Evolutionary conservation across 192 early-diverging fungal species (phyloP).

Genomic region (Phlyctochytrium arcticum): DNA sequence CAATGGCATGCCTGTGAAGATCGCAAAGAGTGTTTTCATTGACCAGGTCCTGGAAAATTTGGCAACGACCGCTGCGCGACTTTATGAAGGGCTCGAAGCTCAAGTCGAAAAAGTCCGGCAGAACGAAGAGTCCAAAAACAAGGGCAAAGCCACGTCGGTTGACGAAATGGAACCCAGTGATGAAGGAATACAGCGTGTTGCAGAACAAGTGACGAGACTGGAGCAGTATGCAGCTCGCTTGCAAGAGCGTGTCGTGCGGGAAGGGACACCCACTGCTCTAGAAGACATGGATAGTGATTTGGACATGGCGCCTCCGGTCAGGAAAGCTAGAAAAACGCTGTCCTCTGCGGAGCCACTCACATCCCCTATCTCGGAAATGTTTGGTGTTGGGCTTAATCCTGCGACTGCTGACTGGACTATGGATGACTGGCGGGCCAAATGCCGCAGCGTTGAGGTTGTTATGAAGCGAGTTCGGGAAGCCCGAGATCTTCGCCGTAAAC

Average conservation of each 20-base stretch:
- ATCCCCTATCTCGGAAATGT: background rate
- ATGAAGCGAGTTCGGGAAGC: constrained; percentile 27
- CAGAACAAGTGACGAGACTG: constrained; percentile 20
- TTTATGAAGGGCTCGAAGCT: constrained; percentile 27
- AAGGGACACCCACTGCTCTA: background rate
- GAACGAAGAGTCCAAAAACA: constrained; percentile 7
- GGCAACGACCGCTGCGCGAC: constrained; percentile 23
- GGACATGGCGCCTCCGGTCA: background rate
- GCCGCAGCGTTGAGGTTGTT: constrained; percentile 23
- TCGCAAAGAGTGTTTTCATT: constrained; percentile 21
- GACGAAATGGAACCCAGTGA: background rate
- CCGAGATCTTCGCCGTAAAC: constrained; percentile 1
- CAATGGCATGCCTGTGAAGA: constrained; percentile 14
- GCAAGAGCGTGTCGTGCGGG: constrained; percentile 3
- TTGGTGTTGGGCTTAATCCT: constrained; percentile 10
- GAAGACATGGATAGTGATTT: background rate
- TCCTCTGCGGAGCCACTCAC: background rate
- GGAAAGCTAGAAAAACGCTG: background rate
- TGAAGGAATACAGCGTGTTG: constrained; percentile 11
- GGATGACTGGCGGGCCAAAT: constrained; percentile 25
- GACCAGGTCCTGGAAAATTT: constrained; percentile 28
- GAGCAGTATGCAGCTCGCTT: constrained; percentile 14
- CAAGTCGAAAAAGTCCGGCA: constrained; percentile 13
- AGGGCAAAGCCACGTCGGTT: background rate
- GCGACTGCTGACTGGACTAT: constrained; percentile 22